phyloP scores from a whole-genome alignment of 1,284 basidiomycete genomes.

The Ustilago shanxiensis region DNA sequence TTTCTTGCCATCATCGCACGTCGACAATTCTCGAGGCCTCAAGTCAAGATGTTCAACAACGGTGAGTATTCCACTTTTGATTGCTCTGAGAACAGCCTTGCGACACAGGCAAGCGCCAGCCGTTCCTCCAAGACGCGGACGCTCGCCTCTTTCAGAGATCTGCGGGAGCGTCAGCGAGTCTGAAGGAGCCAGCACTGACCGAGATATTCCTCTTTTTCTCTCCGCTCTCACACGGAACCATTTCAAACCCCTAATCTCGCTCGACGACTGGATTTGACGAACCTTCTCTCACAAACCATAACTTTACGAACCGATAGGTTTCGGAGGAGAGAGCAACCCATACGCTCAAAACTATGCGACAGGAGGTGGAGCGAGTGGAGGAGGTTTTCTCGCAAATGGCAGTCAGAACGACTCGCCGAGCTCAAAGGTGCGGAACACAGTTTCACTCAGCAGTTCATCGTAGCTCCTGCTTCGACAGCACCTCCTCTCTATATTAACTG shows the following conservation, averaged over 20 bases:
- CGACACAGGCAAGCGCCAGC: background rate
- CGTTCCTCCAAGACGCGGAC: background rate
- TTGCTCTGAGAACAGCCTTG: too few species aligned
- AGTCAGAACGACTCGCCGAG: slow-evolving; percentile 53
- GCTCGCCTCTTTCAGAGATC: background rate
- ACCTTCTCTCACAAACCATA: too few species aligned
- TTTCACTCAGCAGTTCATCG: background rate
- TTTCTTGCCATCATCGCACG: background rate
- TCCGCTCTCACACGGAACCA: too few species aligned
- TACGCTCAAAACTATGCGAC: slow-evolving; percentile 60
- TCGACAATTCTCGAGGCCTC: too few species aligned
- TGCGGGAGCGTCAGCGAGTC: too few species aligned
- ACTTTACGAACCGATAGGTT: slow-evolving; percentile 8
- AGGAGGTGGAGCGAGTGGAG: slow-evolving; percentile 54
- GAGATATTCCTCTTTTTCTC: too few species aligned
- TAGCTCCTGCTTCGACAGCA: background rate
- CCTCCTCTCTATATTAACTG: slow-evolving; percentile 1
- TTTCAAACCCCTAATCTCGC: background rate
- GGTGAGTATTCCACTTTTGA: too few species aligned
- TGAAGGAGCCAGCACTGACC: too few species aligned
- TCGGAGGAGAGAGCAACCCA: slow-evolving; percentile 48
- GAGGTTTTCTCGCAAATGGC: slow-evolving; percentile 54
- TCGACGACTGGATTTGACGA: background rate
- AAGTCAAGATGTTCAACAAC: slow-evolving; percentile 48
- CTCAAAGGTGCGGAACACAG: slow-evolving; percentile 37